A percentile compares a stretch with the other conserved stretches of the same genome.
These are phyloP conservation scores for Keithomyces neogunnii DNA, from an alignment of 2,329 filamentous ascomycete species.

Conservation along the genomic window DNA sequence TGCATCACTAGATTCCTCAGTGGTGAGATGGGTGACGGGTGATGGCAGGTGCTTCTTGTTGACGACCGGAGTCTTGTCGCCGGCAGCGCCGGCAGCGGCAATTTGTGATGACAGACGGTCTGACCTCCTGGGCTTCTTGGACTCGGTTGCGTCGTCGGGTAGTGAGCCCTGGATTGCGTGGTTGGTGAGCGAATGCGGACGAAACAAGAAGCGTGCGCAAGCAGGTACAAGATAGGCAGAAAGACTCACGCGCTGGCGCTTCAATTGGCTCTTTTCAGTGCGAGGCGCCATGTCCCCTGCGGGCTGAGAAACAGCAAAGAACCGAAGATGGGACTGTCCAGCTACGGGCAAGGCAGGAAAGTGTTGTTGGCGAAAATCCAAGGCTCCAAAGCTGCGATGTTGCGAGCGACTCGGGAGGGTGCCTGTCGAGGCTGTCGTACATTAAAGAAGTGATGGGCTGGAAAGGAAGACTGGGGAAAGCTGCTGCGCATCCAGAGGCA, in stretches of 20 bases:
- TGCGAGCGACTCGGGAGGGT: background rate
- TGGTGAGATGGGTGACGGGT: constrained; percentile 58
- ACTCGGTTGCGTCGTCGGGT: constrained; percentile 54
- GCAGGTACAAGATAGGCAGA: constrained; percentile 11
- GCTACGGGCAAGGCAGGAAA: constrained; percentile 1
- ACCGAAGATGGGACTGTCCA: constrained; percentile 4
- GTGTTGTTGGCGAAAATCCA: background rate
- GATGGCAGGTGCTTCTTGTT: constrained; percentile 68
- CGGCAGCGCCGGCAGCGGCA: constrained; percentile 28
- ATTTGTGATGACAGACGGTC: constrained; percentile 48
- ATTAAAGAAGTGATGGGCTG: background rate
- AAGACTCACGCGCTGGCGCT: constrained; percentile 63
- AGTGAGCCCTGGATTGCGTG: constrained; percentile 49
- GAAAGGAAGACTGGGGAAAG: too few relatives aligned
- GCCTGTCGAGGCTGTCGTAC: background rate
- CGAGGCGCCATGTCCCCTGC: constrained; percentile 45
- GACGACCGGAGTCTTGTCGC: constrained; percentile 49
- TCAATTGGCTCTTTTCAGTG: constrained; percentile 74
- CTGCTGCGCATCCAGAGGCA: too few relatives aligned
- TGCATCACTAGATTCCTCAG: constrained; percentile 50
- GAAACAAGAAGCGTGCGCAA: constrained; percentile 10
- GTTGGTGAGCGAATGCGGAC: constrained; percentile 15
- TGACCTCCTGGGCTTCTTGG: constrained; percentile 79
- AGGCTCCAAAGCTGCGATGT: background rate
- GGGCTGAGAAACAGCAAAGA: background rate